A percentile compares a stretch with the other conserved stretches of the same genome.
Conservation (phyloP, 2,329 filamentous ascomycete species). For the Truncatella angustata region DNA sequence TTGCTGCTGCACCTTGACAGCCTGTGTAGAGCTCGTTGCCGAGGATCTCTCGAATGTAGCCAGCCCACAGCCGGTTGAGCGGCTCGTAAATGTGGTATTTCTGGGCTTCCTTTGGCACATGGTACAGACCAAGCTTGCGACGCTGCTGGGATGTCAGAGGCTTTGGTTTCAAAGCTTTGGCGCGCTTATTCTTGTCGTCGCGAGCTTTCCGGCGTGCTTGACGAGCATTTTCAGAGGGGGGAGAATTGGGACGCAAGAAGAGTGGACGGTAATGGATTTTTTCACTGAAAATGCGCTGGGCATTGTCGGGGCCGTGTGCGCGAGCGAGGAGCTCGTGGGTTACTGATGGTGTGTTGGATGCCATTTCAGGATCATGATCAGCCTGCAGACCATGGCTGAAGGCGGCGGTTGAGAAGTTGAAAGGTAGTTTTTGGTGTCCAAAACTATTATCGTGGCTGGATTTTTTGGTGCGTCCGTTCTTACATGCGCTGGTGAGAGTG, state of each 20-base stretch:
- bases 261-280: slow-evolving; percentile 82
- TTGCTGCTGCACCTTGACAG: slow-evolving; percentile 62
- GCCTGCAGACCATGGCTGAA: no score
- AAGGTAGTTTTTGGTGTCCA: no score
- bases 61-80: slow-evolving; percentile 75
- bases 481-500: no score
- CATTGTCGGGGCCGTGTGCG: slow-evolving; percentile 74
- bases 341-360: slow-evolving; percentile 34
- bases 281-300: slow-evolving; percentile 71
- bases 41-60: slow-evolving; percentile 81
- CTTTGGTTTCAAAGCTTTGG: slow-evolving; percentile 50
- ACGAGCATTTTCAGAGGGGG: slow-evolving; percentile 55
- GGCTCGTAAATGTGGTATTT: slow-evolving; percentile 77
- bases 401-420: no score
- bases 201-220: slow-evolving; percentile 47
- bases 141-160: slow-evolving; percentile 81
- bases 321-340: slow-evolving; percentile 68
- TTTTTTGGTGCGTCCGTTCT: no score
- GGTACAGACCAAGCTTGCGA: slow-evolving; percentile 69
- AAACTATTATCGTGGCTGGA: no score
- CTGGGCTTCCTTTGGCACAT: slow-evolving; percentile 66
- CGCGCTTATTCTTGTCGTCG: slow-evolving; percentile 42
- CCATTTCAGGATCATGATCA: slow-evolving; percentile 26
- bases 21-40: slow-evolving; percentile 58
- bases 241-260: slow-evolving; percentile 71